A percentile compares a stretch with the other conserved stretches of the same genome.
phyloP scores from a whole-genome alignment of 345 rosid genomes.

The Eucalyptus viminalis region DNA sequence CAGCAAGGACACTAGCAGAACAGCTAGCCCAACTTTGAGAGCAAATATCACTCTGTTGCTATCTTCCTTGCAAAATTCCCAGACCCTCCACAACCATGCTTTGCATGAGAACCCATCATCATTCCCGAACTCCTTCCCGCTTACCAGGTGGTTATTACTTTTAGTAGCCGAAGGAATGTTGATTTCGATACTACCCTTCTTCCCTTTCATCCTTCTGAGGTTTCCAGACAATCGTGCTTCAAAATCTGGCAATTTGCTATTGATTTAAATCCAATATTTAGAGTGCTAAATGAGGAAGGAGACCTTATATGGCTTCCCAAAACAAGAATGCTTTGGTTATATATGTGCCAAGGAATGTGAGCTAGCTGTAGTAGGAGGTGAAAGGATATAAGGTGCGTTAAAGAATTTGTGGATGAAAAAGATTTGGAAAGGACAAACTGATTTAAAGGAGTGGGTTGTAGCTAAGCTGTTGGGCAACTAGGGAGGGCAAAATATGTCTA shows the following conservation, averaged over 20 bases:
- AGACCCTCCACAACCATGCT: slow-evolving; percentile 26
- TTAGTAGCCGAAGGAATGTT: slow-evolving; percentile 17
- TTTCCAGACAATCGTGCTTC: background rate
- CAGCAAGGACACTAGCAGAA: slow-evolving; percentile 52
- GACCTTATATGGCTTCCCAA: background rate
- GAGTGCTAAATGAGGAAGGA: background rate
- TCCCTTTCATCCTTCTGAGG: slow-evolving; percentile 40
- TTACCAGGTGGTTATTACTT: background rate
- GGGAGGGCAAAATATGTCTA: slow-evolving; percentile 15
- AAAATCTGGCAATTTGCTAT: background rate
- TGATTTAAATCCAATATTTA: background rate
- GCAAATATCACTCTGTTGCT: slow-evolving; percentile 36
- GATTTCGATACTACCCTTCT: slow-evolving; percentile 30
- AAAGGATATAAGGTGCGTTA: background rate
- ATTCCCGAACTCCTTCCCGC: background rate
- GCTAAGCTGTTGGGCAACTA: slow-evolving; percentile 15
- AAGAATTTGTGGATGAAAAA: background rate
- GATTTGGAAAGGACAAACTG: background rate
- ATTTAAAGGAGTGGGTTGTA: slow-evolving; percentile 10
- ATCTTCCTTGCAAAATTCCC: slow-evolving; percentile 50
- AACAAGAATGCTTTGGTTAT: background rate
- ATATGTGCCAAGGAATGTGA: background rate
- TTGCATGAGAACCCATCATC: slow-evolving; percentile 1
- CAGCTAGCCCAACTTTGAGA: slow-evolving; percentile 57
- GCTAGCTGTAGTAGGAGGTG: background rate